Percentiles rank a stretch among this genome's conserved stretches.
phyloP scores from a whole-genome alignment of 129 eudicot species.

The Flaveria linearis region DNA sequence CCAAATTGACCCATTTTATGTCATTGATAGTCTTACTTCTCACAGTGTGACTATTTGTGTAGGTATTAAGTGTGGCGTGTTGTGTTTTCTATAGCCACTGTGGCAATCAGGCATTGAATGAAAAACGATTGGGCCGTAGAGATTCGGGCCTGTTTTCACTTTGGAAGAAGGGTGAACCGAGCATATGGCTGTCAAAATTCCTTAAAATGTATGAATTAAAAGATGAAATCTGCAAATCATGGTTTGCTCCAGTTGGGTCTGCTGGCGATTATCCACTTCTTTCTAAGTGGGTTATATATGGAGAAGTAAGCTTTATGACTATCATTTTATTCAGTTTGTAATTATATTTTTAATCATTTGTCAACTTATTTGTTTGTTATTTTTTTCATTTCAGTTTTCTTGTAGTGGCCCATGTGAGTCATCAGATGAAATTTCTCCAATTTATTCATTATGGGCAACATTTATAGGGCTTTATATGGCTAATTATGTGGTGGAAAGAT shows the following conservation, averaged over 20 bases:
- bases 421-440: slow-evolving; percentile 92
- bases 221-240: slow-evolving; percentile 89
- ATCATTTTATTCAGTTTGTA: neutral
- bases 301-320: slow-evolving; percentile 62
- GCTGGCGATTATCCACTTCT: slow-evolving; percentile 92
- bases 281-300: slow-evolving; percentile 98
- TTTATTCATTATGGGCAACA: slow-evolving; percentile 97
- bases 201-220: slow-evolving; percentile 77
- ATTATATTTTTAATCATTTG: slow-evolving; percentile 16
- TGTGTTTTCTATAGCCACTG: slow-evolving; percentile 99
- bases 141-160: slow-evolving; percentile 67
- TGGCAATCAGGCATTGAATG: slow-evolving; percentile 92
- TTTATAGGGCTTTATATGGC: slow-evolving; percentile 98
- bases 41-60: slow-evolving; percentile 37
- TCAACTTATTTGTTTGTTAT: neutral
- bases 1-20: neutral
- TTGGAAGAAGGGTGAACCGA: slow-evolving; percentile 84
- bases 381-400: slow-evolving; percentile 55
- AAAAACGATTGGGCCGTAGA: slow-evolving; percentile 60
- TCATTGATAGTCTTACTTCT: slow-evolving; percentile 28
- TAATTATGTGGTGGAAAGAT: slow-evolving; percentile 95
- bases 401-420: slow-evolving; percentile 84
- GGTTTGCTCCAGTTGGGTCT: slow-evolving; percentile 99
- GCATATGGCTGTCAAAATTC: slow-evolving; percentile 75
- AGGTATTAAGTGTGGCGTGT: slow-evolving; percentile 97